Percentiles rank a stretch among this genome's conserved stretches.
phyloP scores from a whole-genome alignment of 1,284 basidiomycete genomes.

The Ceratobasidium theobromae region DNA sequence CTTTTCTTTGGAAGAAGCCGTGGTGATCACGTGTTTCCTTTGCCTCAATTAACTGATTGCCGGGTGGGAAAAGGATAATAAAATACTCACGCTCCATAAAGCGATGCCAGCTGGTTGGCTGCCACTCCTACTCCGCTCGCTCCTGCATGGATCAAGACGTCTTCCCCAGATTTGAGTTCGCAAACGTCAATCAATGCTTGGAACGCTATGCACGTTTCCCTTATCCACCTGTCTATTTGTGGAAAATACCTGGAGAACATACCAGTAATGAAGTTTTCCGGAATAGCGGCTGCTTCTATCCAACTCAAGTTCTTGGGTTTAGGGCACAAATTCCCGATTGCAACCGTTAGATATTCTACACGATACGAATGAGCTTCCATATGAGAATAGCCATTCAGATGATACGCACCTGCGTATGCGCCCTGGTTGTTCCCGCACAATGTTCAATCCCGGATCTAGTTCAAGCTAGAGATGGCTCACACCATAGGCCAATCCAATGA shows the following conservation, averaged over 20 bases:
- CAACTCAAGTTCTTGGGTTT: slow-evolving; percentile 80
- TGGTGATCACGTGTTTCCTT: slow-evolving; percentile 74
- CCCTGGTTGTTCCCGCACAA: no score
- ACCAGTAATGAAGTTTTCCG: slow-evolving; percentile 87
- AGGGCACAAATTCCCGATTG: slow-evolving; percentile 66
- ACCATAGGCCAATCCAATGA: slow-evolving; percentile 76
- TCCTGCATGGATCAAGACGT: slow-evolving; percentile 86
- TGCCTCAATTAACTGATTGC: slow-evolving; percentile 4
- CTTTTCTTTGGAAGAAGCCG: slow-evolving; percentile 85
- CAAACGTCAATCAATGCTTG: slow-evolving; percentile 77
- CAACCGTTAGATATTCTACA: slow-evolving; percentile 80
- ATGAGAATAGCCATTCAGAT: no score
- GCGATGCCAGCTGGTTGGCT: slow-evolving; percentile 84
- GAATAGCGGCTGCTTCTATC: slow-evolving; percentile 82
- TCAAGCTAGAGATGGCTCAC: no score
- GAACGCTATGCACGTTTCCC: slow-evolving; percentile 72
- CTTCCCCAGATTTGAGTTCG: slow-evolving; percentile 66
- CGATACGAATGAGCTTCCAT: slow-evolving; percentile 41
- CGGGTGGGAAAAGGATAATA: background rate
- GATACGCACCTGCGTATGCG: slow-evolving; percentile 57
- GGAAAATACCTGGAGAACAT: no score
- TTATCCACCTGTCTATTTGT: no score
- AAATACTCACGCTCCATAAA: slow-evolving; percentile 67
- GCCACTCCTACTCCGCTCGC: slow-evolving; percentile 90
- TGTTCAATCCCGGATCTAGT: no score